These are phyloP conservation scores for Fonsecaea monophora DNA, from an alignment of 2,329 filamentous ascomycete genomes.

Conservation along the genomic window DNA sequence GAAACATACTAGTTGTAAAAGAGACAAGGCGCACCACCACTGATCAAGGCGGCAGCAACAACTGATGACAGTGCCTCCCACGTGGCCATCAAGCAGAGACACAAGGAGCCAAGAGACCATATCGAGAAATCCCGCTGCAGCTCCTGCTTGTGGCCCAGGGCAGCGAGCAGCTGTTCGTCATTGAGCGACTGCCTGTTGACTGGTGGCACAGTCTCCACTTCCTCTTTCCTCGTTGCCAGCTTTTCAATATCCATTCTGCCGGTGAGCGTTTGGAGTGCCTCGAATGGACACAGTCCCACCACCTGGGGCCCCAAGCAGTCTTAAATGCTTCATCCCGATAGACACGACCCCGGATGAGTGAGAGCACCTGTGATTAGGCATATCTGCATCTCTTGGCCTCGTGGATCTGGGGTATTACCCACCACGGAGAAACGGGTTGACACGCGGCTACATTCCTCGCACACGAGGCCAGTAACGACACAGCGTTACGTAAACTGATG, in stretches of 20 bases:
- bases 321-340: constrained; percentile 1
- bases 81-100: constrained; percentile 59
- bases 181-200: constrained; percentile 23
- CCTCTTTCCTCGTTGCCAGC: background rate
- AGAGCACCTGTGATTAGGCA: background rate
- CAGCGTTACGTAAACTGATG: background rate
- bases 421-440: background rate
- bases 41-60: constrained; percentile 45
- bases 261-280: background rate
- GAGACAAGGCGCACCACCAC: constrained; percentile 44
- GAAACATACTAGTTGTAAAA: constrained; percentile 48
- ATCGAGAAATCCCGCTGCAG: constrained; percentile 57
- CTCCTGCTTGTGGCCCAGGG: constrained; percentile 64
- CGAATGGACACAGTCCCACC: background rate
- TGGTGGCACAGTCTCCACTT: background rate
- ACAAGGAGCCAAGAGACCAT: constrained; percentile 54
- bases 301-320: background rate
- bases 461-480: background rate
- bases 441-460: background rate
- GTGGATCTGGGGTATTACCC: background rate
- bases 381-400: background rate
- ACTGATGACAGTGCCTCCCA: constrained; percentile 60
- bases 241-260: constrained; percentile 13
- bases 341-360: background rate
- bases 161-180: constrained; percentile 51